Evolutionary conservation across 2,329 filamentous ascomycete genomes (phyloP).

Genomic region (Fusarium sp.): DNA sequence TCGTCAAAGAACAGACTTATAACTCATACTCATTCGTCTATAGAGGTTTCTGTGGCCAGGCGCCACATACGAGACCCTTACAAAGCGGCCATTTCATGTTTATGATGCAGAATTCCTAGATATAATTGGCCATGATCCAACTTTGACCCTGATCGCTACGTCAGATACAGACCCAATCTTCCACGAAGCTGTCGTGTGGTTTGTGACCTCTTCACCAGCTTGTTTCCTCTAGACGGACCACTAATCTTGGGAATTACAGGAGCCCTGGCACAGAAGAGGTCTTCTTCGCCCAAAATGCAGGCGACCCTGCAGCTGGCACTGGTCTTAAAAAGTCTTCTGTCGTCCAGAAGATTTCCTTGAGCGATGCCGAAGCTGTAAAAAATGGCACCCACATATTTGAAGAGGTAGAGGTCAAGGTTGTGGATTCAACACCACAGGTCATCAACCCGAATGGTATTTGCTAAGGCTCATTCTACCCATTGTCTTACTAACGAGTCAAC

Average conservation of each 20-base stretch:
- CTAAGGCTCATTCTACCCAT: rapidly evolving
- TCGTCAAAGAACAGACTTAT: rapidly evolving
- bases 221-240: rapidly evolving
- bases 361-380: constrained; percentile 54
- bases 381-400: constrained; percentile 35
- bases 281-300: constrained; percentile 67
- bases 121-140: constrained; percentile 62
- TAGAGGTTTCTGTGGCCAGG: constrained; percentile 40
- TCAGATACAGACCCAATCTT: constrained; percentile 61
- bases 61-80: constrained; percentile 35
- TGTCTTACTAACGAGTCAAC: not conserved
- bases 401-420: constrained; percentile 57
- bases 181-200: constrained; percentile 69
- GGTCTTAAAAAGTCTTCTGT: constrained; percentile 63
- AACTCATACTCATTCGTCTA: not conserved
- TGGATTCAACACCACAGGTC: constrained; percentile 58
- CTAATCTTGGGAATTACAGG: constrained; percentile 7
- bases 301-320: constrained; percentile 60
- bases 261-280: constrained; percentile 62
- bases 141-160: constrained; percentile 63
- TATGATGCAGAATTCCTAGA: constrained; percentile 64
- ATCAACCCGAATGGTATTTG: constrained; percentile 63
- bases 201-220: not conserved
- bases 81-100: constrained; percentile 38
- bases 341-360: constrained; percentile 63